phyloP scores from a whole-genome alignment of 1,284 basidiomycete genomes.

The Pholiota adiposa region DNA sequence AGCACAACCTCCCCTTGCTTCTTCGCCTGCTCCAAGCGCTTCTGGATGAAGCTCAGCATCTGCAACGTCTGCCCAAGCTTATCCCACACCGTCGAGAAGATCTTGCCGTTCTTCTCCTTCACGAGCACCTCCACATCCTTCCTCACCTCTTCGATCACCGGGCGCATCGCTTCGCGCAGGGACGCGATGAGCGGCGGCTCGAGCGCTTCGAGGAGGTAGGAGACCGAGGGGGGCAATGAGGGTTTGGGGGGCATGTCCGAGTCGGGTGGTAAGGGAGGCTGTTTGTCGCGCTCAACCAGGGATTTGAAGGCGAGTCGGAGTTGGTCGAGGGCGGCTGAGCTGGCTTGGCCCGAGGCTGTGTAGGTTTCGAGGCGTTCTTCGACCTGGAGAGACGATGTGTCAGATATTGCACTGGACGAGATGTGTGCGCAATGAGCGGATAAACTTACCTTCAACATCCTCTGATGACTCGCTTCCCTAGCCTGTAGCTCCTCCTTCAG shows the following conservation, averaged over 20 bases:
- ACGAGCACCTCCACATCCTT: slow-evolving; percentile 19
- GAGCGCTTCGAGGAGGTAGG: slow-evolving; percentile 20
- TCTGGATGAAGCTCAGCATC: slow-evolving; percentile 9
- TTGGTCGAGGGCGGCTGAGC: no score
- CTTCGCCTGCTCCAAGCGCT: background rate
- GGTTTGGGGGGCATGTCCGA: no score
- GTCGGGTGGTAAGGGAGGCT: no score
- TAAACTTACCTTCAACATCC: slow-evolving; percentile 14
- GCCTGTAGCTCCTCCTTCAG: slow-evolving; percentile 11
- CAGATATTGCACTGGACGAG: no score
- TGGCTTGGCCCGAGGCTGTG: no score
- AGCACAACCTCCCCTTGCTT: no score
- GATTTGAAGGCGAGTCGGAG: no score
- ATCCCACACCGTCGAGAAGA: slow-evolving; percentile 21
- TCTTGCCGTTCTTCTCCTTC: slow-evolving; percentile 18
- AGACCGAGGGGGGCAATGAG: background rate
- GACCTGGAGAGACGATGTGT: slow-evolving; percentile 16
- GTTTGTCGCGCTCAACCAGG: no score
- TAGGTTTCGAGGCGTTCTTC: slow-evolving; percentile 15
- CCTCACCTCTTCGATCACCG: slow-evolving; percentile 20
- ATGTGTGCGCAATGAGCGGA: background rate
- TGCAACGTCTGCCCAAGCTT: slow-evolving; percentile 19
- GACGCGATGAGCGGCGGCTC: slow-evolving; percentile 17
- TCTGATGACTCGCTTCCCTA: slow-evolving; percentile 14
- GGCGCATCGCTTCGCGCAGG: slow-evolving; percentile 16